phyloP scores from a whole-genome alignment of 139 green algal genomes.

The Chlamydomonas sp. region DNA sequence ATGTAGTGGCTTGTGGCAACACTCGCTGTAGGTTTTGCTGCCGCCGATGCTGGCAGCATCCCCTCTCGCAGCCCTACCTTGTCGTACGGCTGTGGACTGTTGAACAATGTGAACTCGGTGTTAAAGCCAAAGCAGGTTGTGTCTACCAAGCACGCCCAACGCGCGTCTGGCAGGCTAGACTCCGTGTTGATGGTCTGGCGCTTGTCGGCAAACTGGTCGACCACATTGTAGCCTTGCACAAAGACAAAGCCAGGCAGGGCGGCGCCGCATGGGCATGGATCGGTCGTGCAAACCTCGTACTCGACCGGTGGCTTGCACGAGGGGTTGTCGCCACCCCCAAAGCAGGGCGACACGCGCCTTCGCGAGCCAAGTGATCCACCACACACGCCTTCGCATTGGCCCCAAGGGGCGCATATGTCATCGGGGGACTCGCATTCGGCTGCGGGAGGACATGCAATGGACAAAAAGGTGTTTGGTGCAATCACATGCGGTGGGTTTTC shows the following conservation, averaged over 20 bases:
- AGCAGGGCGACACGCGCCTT: no score
- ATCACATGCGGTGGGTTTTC: no score
- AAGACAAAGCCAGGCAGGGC: background rate
- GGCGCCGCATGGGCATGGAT: conserved; percentile 23
- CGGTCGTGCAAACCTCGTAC: no score
- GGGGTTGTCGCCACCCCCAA: no score
- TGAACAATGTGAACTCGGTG: background rate
- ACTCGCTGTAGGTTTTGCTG: background rate
- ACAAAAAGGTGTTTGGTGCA: no score
- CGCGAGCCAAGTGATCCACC: no score
- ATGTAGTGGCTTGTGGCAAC: background rate
- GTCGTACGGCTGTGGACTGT: background rate
- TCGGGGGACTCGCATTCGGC: no score
- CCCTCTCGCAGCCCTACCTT: background rate
- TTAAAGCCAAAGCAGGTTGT: background rate
- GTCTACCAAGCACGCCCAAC: background rate
- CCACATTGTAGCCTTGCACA: conserved; percentile 23
- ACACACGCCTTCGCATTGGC: no score
- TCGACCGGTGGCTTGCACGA: no score
- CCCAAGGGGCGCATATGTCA: no score
- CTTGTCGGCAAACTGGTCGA: background rate
- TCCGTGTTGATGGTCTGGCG: background rate
- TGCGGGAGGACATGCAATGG: no score
- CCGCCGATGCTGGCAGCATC: background rate
- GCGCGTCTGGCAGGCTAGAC: background rate